Conservation (phyloP, 257 asterid species). For the Vinca minor region DNA sequence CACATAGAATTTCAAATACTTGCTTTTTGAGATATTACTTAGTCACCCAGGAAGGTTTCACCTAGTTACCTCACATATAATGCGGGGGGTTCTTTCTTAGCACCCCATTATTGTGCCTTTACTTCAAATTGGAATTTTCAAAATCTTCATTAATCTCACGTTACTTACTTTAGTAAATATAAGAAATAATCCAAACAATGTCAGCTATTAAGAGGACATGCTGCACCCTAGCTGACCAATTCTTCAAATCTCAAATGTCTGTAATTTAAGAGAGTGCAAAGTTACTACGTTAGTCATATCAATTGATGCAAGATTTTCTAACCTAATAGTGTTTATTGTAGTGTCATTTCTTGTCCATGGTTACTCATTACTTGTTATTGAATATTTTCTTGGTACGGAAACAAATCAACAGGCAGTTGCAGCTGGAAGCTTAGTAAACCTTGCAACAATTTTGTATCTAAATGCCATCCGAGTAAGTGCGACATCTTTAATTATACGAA, state of each 20-base stretch:
- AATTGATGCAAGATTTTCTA: background rate
- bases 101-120: too few relatives aligned
- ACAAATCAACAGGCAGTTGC: slow-evolving; percentile 68
- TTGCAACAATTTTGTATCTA: slow-evolving; percentile 67
- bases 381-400: background rate
- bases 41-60: too few relatives aligned
- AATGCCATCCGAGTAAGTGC: slow-evolving; percentile 61
- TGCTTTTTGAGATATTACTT: too few relatives aligned
- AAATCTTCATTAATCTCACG: background rate
- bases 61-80: background rate
- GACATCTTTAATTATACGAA: slow-evolving; percentile 3
- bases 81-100: too few relatives aligned
- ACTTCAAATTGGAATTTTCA: too few relatives aligned
- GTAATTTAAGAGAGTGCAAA: background rate
- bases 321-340: background rate
- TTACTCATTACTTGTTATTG: background rate
- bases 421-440: slow-evolving; percentile 95
- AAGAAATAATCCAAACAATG: background rate
- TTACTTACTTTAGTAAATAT: background rate
- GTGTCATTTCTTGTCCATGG: background rate
- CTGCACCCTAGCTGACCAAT: background rate
- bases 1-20: background rate
- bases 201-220: background rate
- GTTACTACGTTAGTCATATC: background rate
- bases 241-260: slow-evolving; percentile 4